Percentiles rank a stretch among this genome's conserved stretches.
Conservation (phyloP, 1,139 yeast genomes). For the Petasospora fabianii region DNA sequence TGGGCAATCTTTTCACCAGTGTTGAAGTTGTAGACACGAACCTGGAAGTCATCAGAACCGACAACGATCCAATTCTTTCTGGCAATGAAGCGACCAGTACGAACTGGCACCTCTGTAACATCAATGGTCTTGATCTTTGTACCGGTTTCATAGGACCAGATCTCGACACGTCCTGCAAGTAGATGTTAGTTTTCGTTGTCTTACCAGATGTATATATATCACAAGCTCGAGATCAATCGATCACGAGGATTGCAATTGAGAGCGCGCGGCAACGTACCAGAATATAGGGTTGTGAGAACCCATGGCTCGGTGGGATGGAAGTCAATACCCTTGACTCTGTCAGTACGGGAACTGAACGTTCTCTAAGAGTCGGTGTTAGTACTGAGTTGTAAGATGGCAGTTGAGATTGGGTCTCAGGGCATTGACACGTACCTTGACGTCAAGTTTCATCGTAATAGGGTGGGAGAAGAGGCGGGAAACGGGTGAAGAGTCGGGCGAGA, state of each 20-base stretch:
- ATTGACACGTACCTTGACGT: conserved; percentile 17
- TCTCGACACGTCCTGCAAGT: conserved; percentile 56
- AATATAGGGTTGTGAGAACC: conserved; percentile 82
- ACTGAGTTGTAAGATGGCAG: background rate
- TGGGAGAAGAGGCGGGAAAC: background rate
- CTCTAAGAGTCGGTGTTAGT: conserved; percentile 40
- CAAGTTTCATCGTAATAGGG: conserved; percentile 13
- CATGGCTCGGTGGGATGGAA: conserved; percentile 98
- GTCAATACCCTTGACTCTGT: conserved; percentile 96
- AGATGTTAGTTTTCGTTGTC: conserved; percentile 11
- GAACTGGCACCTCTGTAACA: conserved; percentile 90
- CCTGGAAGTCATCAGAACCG: conserved; percentile 92
- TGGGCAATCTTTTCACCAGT: conserved; percentile 93
- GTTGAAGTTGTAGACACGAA: conserved; percentile 90
- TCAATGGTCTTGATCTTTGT: conserved; percentile 66
- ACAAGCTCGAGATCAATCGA: too few species aligned
- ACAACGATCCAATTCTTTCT: conserved; percentile 97
- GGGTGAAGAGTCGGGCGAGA: background rate
- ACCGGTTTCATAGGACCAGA: conserved; percentile 87
- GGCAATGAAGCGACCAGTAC: conserved; percentile 93
- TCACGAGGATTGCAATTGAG: too few species aligned
- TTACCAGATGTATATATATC: too few species aligned
- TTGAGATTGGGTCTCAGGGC: too few species aligned
- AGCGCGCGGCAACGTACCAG: too few species aligned
- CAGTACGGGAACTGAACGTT: conserved; percentile 82